A percentile compares a stretch with the other conserved stretches of the same genome.
Evolutionary conservation across 192 early-diverging fungal species (phyloP).

Genomic region (Coemansia sp.): DNA sequence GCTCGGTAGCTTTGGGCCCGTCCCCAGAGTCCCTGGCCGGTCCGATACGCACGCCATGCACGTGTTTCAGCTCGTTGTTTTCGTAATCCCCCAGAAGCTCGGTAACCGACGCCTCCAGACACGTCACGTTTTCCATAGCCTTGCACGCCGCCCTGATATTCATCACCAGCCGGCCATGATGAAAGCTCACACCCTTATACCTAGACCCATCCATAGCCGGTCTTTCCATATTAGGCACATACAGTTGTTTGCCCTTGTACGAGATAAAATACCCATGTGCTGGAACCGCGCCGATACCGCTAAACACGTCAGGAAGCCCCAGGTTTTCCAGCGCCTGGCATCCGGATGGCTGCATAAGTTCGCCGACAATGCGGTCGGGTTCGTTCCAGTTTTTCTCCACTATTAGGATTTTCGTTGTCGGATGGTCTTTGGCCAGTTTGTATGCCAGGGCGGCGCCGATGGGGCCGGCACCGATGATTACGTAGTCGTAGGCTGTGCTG

Average conservation of each 20-base stretch:
- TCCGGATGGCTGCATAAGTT: slow-evolving; percentile 95
- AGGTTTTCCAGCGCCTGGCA: slow-evolving; percentile 76
- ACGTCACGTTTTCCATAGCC: slow-evolving; percentile 64
- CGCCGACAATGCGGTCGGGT: slow-evolving; percentile 98
- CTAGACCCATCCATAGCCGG: slow-evolving; percentile 45
- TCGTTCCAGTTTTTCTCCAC: slow-evolving; percentile 87
- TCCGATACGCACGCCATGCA: slow-evolving; percentile 31
- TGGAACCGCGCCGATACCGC: slow-evolving; percentile 82
- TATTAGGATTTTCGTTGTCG: slow-evolving; percentile 57
- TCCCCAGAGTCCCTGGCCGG: slow-evolving; percentile 29
- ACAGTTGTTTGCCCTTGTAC: slow-evolving; percentile 61
- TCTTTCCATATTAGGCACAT: slow-evolving; percentile 71
- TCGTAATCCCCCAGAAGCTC: slow-evolving; percentile 55
- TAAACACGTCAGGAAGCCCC: slow-evolving; percentile 72
- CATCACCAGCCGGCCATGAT: slow-evolving; percentile 92
- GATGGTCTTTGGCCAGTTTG: slow-evolving; percentile 72
- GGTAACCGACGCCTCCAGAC: slow-evolving; percentile 76
- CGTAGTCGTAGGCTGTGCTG: slow-evolving; percentile 65
- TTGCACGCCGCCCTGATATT: slow-evolving; percentile 70
- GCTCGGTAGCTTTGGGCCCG: slow-evolving; percentile 30
- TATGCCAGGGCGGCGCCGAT: slow-evolving; percentile 85
- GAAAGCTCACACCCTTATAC: slow-evolving; percentile 78
- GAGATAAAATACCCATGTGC: slow-evolving; percentile 88
- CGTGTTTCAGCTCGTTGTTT: not conserved
- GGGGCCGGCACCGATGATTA: slow-evolving; percentile 92